Evolutionary conservation across 2,329 filamentous ascomycete genomes (phyloP).

Genomic region (Setomelanomma holmii): DNA sequence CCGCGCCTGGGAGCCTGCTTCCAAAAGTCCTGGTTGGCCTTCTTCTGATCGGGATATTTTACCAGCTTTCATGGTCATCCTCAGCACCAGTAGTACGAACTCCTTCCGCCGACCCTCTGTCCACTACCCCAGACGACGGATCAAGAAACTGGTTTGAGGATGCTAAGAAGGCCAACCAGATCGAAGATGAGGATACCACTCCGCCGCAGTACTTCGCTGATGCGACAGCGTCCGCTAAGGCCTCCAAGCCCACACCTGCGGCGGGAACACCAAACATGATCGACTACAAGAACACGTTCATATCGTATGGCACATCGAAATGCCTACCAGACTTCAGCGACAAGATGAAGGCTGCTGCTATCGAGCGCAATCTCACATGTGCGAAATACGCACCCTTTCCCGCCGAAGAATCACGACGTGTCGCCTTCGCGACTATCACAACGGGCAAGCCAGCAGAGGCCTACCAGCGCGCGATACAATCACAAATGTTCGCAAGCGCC

Average conservation of each 20-base stretch:
- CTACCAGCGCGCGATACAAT: constrained; percentile 52
- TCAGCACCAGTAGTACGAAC: neutral
- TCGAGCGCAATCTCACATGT: constrained; percentile 18
- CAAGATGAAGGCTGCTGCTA: constrained; percentile 12
- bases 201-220: constrained; percentile 3
- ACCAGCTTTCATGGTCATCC: constrained; percentile 8
- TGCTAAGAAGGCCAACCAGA: constrained; percentile 3
- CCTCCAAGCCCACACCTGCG: neutral
- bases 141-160: constrained; percentile 10
- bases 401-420: constrained; percentile 13
- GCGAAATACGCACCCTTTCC: constrained; percentile 20
- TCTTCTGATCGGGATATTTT: constrained; percentile 9
- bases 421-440: constrained; percentile 49
- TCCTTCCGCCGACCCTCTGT: neutral
- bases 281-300: constrained; percentile 13
- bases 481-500: constrained; percentile 51
- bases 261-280: neutral
- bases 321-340: constrained; percentile 21
- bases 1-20: neutral
- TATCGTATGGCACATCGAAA: constrained; percentile 21
- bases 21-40: constrained; percentile 9
- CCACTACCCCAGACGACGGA: constrained; percentile 2
- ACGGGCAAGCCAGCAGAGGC: constrained; percentile 35
- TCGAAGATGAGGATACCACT: constrained; percentile 1
- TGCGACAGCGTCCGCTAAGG: neutral